These are phyloP conservation scores for Amoebophrya sp. DNA, from an alignment of 169 alveolate species.

Conservation along the genomic window DNA sequence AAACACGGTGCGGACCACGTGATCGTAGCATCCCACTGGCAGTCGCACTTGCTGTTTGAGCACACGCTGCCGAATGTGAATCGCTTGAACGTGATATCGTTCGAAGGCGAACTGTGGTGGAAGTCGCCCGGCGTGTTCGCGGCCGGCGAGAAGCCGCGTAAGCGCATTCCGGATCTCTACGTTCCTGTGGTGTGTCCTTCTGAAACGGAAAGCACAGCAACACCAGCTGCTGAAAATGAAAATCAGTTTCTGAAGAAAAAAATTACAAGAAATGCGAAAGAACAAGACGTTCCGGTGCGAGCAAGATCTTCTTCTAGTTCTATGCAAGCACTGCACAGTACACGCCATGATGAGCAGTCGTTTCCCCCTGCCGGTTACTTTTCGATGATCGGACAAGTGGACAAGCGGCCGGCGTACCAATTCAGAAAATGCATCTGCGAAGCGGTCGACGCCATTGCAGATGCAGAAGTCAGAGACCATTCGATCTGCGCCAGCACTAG, in stretches of 20 bases:
- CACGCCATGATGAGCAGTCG: no score
- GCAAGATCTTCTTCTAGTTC: no score
- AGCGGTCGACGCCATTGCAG: background rate
- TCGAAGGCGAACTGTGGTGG: no score
- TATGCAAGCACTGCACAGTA: no score
- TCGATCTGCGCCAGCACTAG: background rate
- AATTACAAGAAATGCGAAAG: no score
- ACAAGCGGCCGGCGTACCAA: background rate
- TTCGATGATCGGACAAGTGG: conserved; percentile 1
- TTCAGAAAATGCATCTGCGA: background rate
- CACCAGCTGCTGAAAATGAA: no score
- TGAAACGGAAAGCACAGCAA: no score
- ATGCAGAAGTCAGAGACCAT: background rate
- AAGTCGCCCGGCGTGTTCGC: no score
- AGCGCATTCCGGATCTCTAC: background rate
- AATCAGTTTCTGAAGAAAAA: no score
- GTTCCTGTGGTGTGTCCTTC: background rate
- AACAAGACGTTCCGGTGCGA: no score
- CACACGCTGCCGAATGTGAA: background rate
- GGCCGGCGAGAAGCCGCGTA: no score
- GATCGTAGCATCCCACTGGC: background rate
- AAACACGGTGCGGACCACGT: background rate
- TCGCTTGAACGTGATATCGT: background rate
- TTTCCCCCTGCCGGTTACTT: no score
- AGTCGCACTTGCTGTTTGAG: background rate